A percentile compares a stretch with the other conserved stretches of the same genome.
These are phyloP conservation scores for Aspergillus taichungensis DNA, from an alignment of 495 filamentous ascomycete genomes.

Conservation along the genomic window DNA sequence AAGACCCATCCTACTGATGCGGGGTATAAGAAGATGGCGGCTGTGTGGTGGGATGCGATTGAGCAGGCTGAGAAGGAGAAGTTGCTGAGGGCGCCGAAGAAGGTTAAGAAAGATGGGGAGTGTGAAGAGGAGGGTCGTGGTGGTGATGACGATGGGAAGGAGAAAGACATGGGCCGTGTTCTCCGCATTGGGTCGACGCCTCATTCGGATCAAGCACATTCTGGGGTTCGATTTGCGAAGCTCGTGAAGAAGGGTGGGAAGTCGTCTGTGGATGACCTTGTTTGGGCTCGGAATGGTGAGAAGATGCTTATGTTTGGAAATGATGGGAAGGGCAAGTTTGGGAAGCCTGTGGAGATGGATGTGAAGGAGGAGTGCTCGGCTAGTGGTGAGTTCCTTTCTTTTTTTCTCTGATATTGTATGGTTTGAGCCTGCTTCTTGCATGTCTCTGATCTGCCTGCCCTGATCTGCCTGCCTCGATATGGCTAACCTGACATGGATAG, in stretches of 20 bases:
- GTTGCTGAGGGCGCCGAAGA: conserved; percentile 10
- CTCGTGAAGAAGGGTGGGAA: not conserved
- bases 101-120: conserved; percentile 6
- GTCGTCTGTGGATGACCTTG: not conserved
- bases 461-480: too few species aligned
- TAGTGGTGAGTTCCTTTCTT: too few species aligned
- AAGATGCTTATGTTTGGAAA: not conserved
- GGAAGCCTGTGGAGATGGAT: not conserved
- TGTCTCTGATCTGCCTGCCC: too few species aligned
- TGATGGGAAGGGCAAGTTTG: not conserved
- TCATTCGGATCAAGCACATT: not conserved
- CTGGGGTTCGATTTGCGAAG: not conserved
- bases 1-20: conserved; percentile 40
- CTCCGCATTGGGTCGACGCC: not conserved
- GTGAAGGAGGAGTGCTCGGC: not conserved
- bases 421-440: too few species aligned
- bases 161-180: not conserved
- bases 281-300: not conserved
- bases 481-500: not conserved
- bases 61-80: conserved; percentile 16
- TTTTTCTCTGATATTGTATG: too few species aligned
- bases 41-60: conserved; percentile 41
- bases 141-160: conserved; percentile 11
- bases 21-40: conserved; percentile 47
- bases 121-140: conserved; percentile 7